Evolutionary conservation across 2,329 filamentous ascomycete genomes (phyloP).

Genomic region (Nakataea oryzae): DNA sequence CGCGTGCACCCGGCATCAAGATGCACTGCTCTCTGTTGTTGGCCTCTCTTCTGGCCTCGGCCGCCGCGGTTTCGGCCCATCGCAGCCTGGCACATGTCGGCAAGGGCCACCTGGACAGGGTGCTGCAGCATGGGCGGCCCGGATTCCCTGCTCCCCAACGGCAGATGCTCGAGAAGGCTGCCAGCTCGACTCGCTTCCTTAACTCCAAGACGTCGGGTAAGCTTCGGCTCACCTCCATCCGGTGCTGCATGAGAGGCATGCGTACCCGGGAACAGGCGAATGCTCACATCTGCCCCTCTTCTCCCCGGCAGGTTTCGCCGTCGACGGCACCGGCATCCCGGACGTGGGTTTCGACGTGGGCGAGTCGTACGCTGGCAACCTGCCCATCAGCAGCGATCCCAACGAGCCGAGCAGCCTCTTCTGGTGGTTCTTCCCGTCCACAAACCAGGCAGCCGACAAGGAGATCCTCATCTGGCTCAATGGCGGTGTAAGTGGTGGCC

Average conservation of each 20-base stretch:
- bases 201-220: not conserved
- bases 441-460: conserved; percentile 32
- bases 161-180: not conserved
- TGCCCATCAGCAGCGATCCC: conserved; percentile 39
- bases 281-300: not conserved
- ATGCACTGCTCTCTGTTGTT: not conserved
- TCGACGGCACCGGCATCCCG: conserved; percentile 52
- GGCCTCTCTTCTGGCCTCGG: not conserved
- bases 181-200: not conserved
- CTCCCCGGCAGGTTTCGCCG: conserved; percentile 50
- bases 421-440: conserved; percentile 55
- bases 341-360: conserved; percentile 57
- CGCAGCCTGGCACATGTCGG: not conserved
- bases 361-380: conserved; percentile 50
- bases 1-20: not conserved
- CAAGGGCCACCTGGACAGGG: not conserved
- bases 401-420: conserved; percentile 38
- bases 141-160: not conserved
- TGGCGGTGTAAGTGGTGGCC: conserved; percentile 24
- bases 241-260: not conserved
- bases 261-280: too few species aligned
- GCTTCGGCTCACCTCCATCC: not conserved
- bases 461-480: conserved; percentile 51
- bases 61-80: not conserved
- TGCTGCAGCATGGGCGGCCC: not conserved